Conservation (phyloP, 306 rosid species). For the Sicyos edulis region DNA sequence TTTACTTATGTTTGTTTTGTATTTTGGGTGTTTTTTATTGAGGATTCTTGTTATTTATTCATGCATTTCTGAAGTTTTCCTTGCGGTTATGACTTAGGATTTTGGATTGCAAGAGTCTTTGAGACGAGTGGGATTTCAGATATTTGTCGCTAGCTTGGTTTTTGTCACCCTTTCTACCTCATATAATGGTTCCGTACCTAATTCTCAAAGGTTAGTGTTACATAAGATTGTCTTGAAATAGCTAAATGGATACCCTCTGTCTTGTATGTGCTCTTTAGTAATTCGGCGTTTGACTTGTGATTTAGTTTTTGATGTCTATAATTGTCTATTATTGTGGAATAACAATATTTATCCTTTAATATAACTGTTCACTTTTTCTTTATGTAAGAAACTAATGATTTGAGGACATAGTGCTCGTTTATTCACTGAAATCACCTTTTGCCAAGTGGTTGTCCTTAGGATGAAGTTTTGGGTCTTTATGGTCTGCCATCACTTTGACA, state of each 20-base stretch:
- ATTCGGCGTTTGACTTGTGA: background rate
- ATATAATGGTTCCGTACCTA: constrained; percentile 40
- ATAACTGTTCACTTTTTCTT: background rate
- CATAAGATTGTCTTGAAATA: background rate
- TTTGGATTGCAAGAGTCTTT: constrained; percentile 49
- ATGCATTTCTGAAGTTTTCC: background rate
- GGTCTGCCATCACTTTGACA: background rate
- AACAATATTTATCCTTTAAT: background rate
- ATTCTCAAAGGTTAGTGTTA: constrained; percentile 45
- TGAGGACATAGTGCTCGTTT: background rate
- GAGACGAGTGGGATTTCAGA: constrained; percentile 50
- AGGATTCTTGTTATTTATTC: background rate
- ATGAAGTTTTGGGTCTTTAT: background rate
- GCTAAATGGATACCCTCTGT: background rate
- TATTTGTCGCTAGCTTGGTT: constrained; percentile 60
- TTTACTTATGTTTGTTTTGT: background rate
- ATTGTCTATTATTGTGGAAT: background rate
- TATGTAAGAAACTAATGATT: background rate
- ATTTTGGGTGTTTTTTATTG: background rate
- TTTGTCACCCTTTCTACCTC: constrained; percentile 59
- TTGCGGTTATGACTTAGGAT: constrained; percentile 36
- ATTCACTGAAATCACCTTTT: background rate
- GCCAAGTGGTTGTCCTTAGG: background rate
- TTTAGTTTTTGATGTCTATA: background rate
- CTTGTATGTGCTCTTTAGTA: background rate